Conservation (phyloP, 2,329 filamentous ascomycete genomes). For the Fusarium illudens region DNA sequence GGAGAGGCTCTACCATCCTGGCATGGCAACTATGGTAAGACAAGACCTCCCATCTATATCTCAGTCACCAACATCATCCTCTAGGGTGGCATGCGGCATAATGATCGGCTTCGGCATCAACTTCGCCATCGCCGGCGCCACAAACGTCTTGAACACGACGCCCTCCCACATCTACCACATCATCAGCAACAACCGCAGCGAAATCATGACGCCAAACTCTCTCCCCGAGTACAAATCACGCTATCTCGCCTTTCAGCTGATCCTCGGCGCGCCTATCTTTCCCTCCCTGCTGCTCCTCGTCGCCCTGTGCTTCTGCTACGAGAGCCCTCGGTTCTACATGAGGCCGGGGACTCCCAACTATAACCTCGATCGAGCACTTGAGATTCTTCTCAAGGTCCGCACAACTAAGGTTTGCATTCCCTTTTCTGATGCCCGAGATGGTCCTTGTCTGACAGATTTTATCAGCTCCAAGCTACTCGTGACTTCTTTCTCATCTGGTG, state of each 20-base stretch:
- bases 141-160: not conserved
- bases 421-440: fast-evolving
- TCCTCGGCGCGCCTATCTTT: constrained; percentile 49
- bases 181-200: not conserved
- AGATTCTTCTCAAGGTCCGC: constrained; percentile 45
- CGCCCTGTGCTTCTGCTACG: constrained; percentile 50
- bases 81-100: constrained; percentile 39
- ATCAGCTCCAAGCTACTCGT: constrained; percentile 48
- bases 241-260: constrained; percentile 40
- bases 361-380: constrained; percentile 46
- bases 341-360: constrained; percentile 45
- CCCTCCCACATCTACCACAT: not conserved
- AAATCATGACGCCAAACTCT: not conserved
- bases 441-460: not conserved
- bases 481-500: constrained; percentile 49
- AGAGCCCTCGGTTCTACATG: constrained; percentile 53
- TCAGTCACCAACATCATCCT: not conserved
- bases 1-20: constrained; percentile 57
- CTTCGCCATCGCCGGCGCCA: constrained; percentile 22
- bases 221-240: not conserved
- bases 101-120: constrained; percentile 39
- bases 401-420: constrained; percentile 35
- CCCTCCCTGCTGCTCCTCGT: constrained; percentile 47
- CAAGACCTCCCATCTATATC: constrained; percentile 29
- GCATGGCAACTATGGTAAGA: constrained; percentile 57